Conservation (phyloP, 768 basidiomycete genomes). For the Tubosaeta sp. region DNA sequence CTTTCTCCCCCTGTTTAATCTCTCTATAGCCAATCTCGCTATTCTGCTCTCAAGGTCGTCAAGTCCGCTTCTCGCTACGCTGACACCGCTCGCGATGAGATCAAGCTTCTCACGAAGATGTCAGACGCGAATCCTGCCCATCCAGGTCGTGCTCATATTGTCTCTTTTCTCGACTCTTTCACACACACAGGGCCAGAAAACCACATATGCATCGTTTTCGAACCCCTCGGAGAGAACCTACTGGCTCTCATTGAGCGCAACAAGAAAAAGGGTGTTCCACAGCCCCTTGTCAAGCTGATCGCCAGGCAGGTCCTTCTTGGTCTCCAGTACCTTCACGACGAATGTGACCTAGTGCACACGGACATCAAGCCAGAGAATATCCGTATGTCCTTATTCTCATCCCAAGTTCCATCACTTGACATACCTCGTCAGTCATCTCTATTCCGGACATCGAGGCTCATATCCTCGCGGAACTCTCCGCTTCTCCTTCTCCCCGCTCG, state of each 20-base stretch:
- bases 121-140: conserved; percentile 68
- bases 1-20: conserved; percentile 13
- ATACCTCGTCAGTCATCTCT: conserved; percentile 55
- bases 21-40: conserved; percentile 53
- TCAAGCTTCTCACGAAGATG: conserved; percentile 81
- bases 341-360: conserved; percentile 90
- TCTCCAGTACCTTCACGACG: conserved; percentile 87
- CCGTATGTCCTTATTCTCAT: conserved; percentile 50
- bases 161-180: conserved; percentile 90
- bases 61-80: conserved; percentile 94
- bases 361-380: conserved; percentile 97
- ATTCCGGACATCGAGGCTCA: conserved; percentile 78
- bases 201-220: conserved; percentile 91
- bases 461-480: conserved; percentile 63
- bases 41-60: conserved; percentile 92
- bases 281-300: conserved; percentile 78
- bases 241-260: conserved; percentile 71
- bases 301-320: conserved; percentile 84
- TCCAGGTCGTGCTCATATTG: conserved; percentile 74
- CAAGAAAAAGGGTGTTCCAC: conserved; percentile 81
- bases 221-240: conserved; percentile 78
- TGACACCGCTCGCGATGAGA: conserved; percentile 95
- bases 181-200: conserved; percentile 67
- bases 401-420: conserved; percentile 11
- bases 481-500: conserved; percentile 68